Base-by-base conservation (phyloP, 129 eudicot species). In the Centrapalus pauciflorus region DNA sequence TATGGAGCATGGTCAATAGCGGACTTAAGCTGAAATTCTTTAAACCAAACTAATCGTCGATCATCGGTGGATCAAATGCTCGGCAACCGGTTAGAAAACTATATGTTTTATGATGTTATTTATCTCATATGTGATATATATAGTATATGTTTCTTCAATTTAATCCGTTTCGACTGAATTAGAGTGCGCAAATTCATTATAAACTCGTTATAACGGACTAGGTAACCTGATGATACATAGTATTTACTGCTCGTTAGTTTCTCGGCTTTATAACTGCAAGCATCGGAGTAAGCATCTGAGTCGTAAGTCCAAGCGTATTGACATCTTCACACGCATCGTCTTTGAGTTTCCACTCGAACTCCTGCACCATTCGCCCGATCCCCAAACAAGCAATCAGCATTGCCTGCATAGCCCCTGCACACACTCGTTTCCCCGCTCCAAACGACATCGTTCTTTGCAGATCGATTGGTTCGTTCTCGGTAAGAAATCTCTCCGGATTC, bases 1-100 rank as follows among this genome's bases (percentile, higher is more conserved):
- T 91, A 52, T 91, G 97, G 97, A 91, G 97, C 72, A 91, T 91
- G 80, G 94, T 91, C 0, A 91, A 82, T 49, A 85, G 67, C 35
- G 97, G 97, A 37, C 84, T 91, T 35, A 85, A 91, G 80, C 79
- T 91, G 9, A 85, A 87, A 34, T 91, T 91, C 75, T 91, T 91
- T 35, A 91, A 91, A 71, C 96, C 97, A 10, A 84, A 38, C 66
- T 84, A 59, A 80, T 1, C 60, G 13, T 9, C 30, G 49, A 16
- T 60, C 38, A 7, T 9, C 9, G 50, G 25, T 24, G 23, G 52
- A 32, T 60, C 5, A 20, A 25, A 2, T 2, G 0, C 21, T 14
- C 23, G 1, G n/a, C 20, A 34, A 49, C 19, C 28, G 24, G 26
- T 72, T 72, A 72, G 63, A 63, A 24, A 34, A 49, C 62, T 25